A percentile compares a stretch with the other conserved stretches of the same genome.
Evolutionary conservation across 805 yeast species (phyloP).

Genomic region (Barnettozyma californica): DNA sequence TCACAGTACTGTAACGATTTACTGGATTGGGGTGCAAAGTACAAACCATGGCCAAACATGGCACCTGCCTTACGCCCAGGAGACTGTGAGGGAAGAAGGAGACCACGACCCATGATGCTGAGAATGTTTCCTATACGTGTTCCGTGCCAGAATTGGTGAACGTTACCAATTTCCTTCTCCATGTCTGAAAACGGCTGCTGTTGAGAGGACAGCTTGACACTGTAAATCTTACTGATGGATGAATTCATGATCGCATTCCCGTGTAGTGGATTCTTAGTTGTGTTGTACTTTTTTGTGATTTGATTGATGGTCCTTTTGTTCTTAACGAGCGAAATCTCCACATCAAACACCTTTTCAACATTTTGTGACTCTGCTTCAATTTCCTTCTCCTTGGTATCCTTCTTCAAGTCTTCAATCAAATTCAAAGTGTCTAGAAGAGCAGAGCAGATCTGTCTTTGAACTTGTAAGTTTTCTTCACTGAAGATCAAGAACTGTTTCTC

Average conservation of each 20-base stretch:
- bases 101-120: conserved; percentile 4
- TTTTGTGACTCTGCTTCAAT: conserved; percentile 5
- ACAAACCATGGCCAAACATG: conserved; percentile 7
- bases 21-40: conserved; percentile 5
- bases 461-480: background rate
- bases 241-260: conserved; percentile 1
- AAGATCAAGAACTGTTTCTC: conserved; percentile 3
- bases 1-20: conserved; percentile 6
- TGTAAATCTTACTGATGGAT: background rate
- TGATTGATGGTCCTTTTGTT: background rate
- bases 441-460: conserved; percentile 1
- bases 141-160: conserved; percentile 7
- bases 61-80: conserved; percentile 6
- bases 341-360: conserved; percentile 4
- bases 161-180: conserved; percentile 3
- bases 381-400: conserved; percentile 1
- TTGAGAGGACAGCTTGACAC: conserved; percentile 1
- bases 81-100: conserved; percentile 1
- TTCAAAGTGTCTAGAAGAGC: conserved; percentile 3
- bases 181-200: conserved; percentile 1
- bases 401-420: conserved; percentile 3
- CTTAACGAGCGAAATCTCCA: conserved; percentile 2
- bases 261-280: background rate
- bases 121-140: conserved; percentile 7
- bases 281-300: conserved; percentile 1